Evolutionary conservation across 306 rosid genomes (phyloP).

Genomic region (Cucumis cinereus): DNA sequence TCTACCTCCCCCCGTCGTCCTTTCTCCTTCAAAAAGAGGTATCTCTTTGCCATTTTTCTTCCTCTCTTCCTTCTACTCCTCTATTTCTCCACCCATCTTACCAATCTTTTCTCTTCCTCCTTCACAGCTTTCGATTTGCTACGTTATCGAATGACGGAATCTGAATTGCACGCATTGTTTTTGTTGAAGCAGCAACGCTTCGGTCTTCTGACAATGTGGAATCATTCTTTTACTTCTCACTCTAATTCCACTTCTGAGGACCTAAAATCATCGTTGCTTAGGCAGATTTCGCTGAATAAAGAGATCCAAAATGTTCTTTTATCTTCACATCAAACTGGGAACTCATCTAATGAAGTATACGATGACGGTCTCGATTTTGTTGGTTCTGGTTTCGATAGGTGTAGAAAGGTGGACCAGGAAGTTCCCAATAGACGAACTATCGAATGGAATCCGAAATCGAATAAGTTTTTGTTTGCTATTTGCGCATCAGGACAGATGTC

Average conservation of each 20-base stretch:
- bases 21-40: conserved; percentile 26
- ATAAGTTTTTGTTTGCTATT: conserved; percentile 57
- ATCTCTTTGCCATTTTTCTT: conserved; percentile 26
- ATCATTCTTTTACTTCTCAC: conserved; percentile 11
- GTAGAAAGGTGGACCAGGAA: conserved; percentile 53
- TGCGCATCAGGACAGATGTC: conserved; percentile 97
- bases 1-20: conserved; percentile 15
- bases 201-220: conserved; percentile 46
- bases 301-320: conserved; percentile 41
- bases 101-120: neutral
- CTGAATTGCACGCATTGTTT: conserved; percentile 68
- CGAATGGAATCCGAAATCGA: conserved; percentile 67
- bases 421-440: conserved; percentile 42
- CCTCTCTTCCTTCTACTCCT: neutral
- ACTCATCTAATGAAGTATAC: conserved; percentile 14
- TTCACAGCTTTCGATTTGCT: conserved; percentile 15
- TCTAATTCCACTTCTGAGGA: conserved; percentile 26
- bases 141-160: conserved; percentile 47
- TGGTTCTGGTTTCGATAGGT: conserved; percentile 32
- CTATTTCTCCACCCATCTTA: neutral
- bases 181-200: neutral
- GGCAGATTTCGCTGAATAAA: conserved; percentile 57
- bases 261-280: conserved; percentile 35
- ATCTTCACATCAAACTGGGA: conserved; percentile 42
- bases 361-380: conserved; percentile 23